Base-by-base conservation (phyloP, 2,329 filamentous ascomycete genomes). In the Pyrenophora seminiperda region DNA sequence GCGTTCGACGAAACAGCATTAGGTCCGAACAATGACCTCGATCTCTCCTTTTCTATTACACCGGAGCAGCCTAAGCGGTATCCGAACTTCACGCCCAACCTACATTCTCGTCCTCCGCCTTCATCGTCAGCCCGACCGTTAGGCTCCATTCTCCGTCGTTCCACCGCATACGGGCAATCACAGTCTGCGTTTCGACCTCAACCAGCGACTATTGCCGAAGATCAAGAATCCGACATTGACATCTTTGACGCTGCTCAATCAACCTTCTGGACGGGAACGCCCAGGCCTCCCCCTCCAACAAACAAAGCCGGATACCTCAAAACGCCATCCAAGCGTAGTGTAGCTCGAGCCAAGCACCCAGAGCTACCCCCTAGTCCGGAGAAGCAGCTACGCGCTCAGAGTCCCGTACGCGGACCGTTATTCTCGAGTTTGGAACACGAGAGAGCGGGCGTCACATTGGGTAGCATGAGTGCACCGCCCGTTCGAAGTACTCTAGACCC, bases 321-420 rank as follows among this genome's bases (percentile, higher is more conserved):
- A 31, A 79, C 78, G 22, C 78, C 78, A 0, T 76, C 74, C 33
- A 76, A 75, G 48, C 68, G 74, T 18, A 66, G 59, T 37, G 63
- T 74, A 1, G 73, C 66, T 2, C 57, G 73, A 1, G 61, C 65
- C 1, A 74, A 72, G 47, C 58, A 67, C 7, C 61, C 63, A 7
- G 66, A 68, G 24, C 48, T 70, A 1, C 59, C 57, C 2, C 38
- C 47, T 4, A 67, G 60, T 44, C 63, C 67, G 0, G 63, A 70
- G 49, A 70, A 68, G 33, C 36, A 31, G 13, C 24, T 27, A 27
- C 34, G 44, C 5, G 30, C 45, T 3, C 18, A 48, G 13, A 50
- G 51, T 48, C 50, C 55, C 18, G 29, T 45, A 20, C 13, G 51
- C 0, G 29, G 47, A 3, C 47, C 47, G n/a, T 34, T 51, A 13